These are phyloP conservation scores for Neurospora sp. DNA, from an alignment of 2,329 filamentous ascomycete genomes.

Conservation along the genomic window DNA sequence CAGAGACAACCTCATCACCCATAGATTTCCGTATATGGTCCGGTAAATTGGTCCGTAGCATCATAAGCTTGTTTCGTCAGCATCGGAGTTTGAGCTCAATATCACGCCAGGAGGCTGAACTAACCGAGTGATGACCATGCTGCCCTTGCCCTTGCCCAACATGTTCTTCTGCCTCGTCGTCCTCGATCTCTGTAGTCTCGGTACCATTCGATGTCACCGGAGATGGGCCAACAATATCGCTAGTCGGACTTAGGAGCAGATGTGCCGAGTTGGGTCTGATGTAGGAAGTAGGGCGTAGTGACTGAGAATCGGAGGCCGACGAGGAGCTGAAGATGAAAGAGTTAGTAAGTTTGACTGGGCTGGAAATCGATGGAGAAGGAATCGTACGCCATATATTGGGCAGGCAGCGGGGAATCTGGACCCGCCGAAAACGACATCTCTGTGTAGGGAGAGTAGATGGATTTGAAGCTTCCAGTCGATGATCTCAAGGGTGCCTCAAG, in stretches of 20 bases:
- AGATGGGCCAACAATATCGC: conserved; percentile 67
- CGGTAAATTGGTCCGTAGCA: conserved; percentile 47
- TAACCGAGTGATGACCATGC: conserved; percentile 14
- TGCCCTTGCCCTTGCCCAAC: conserved; percentile 23
- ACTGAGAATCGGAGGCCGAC: conserved; percentile 34
- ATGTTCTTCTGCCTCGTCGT: conserved; percentile 58
- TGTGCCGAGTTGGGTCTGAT: conserved; percentile 38
- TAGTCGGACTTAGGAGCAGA: conserved; percentile 51
- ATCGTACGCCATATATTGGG: conserved; percentile 43
- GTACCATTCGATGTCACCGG: conserved; percentile 81
- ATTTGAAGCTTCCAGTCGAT: conserved; percentile 49
- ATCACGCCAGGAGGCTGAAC: conserved; percentile 2
- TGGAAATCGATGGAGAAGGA: background rate
- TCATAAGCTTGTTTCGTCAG: conserved; percentile 31
- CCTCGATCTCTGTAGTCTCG: conserved; percentile 75
- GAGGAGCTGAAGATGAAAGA: conserved; percentile 26
- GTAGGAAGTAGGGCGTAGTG: conserved; percentile 42
- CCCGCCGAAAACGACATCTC: conserved; percentile 45
- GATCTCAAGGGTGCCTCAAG: conserved; percentile 53
- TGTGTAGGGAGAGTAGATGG: conserved; percentile 41
- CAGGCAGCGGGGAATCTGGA: conserved; percentile 39
- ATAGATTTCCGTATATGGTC: conserved; percentile 47
- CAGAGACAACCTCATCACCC: conserved; percentile 74
- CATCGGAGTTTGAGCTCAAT: background rate
- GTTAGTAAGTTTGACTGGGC: background rate